A percentile compares a stretch with the other conserved stretches of the same genome.
Evolutionary conservation across 345 rosid species (phyloP).

Genomic region (Alliaria petiolata): DNA sequence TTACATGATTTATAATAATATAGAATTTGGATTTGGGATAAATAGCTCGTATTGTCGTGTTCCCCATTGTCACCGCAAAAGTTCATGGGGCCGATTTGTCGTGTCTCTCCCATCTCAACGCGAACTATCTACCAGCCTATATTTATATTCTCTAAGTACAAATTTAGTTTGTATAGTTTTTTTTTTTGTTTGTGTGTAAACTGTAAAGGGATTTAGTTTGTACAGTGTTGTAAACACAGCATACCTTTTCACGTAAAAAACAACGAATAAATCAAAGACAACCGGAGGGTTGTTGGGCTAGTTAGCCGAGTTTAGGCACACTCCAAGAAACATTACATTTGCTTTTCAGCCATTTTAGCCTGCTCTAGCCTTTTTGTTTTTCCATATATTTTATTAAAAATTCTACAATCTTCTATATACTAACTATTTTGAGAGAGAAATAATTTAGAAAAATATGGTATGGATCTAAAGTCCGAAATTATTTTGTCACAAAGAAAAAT

Average conservation of each 20-base stretch:
- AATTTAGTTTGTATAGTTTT: neutral
- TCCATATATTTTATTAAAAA: neutral
- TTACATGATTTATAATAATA: neutral
- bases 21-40: neutral
- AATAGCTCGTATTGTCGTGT: constrained; percentile 33
- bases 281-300: neutral
- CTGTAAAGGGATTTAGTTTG: no score
- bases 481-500: no score
- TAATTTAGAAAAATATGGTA: no score
- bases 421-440: no score
- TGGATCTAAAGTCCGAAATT: no score
- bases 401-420: no score
- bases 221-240: neutral
- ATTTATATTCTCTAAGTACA: neutral
- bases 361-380: neutral
- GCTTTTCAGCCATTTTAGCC: neutral
- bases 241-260: neutral
- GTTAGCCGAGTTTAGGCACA: neutral
- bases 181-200: no score
- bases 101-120: neutral
- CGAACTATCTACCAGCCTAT: neutral
- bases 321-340: neutral
- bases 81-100: constrained; percentile 37
- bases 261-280: neutral
- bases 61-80: constrained; percentile 53